These are phyloP conservation scores for Tylopilus subfusipes DNA, from an alignment of 768 basidiomycete genomes.

Conservation along the genomic window DNA sequence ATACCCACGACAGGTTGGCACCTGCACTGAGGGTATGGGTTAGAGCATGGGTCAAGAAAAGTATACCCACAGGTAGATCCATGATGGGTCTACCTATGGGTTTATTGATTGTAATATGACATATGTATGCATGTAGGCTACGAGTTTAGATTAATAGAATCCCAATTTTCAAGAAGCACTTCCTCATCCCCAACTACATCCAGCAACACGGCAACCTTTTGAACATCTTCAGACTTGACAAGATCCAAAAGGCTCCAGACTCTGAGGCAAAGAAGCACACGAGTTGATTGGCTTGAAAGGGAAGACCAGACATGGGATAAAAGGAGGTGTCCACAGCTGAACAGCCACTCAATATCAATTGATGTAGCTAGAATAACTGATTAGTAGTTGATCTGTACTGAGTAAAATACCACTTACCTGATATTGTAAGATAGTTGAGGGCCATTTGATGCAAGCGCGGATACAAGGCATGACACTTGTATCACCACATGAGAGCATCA, in stretches of 20 bases:
- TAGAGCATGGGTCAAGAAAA: too few relatives aligned
- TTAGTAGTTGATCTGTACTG: neutral
- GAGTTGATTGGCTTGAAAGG: neutral
- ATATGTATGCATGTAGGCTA: too few relatives aligned
- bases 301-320: neutral
- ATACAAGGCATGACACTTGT: neutral
- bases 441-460: neutral
- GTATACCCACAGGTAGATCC: too few relatives aligned
- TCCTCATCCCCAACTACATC: too few relatives aligned
- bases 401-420: neutral
- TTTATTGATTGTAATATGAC: too few relatives aligned
- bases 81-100: too few relatives aligned
- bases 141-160: too few relatives aligned
- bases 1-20: too few relatives aligned
- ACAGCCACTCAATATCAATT: neutral
- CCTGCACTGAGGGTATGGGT: too few relatives aligned
- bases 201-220: too few relatives aligned
- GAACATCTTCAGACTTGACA: too few relatives aligned
- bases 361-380: neutral
- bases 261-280: neutral
- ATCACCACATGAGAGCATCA: neutral
- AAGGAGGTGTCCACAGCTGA: neutral
- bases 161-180: too few relatives aligned
- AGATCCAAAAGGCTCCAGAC: neutral
- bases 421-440: neutral